These are phyloP conservation scores for Ilyonectria destructans DNA, from an alignment of 2,329 filamentous ascomycete species.

Conservation along the genomic window DNA sequence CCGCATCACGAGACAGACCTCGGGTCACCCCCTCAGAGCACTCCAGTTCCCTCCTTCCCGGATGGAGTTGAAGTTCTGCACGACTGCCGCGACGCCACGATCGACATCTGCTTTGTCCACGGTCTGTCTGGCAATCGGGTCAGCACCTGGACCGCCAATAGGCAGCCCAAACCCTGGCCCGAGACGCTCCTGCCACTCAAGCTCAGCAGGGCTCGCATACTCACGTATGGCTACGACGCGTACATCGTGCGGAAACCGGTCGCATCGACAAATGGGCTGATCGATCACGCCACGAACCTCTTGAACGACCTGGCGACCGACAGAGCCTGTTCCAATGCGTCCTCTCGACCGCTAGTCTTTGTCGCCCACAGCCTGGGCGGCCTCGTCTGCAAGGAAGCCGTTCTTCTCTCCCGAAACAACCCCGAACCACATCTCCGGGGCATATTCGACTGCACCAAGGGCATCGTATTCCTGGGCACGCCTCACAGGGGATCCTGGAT, in stretches of 20 bases:
- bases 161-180: slow-evolving; percentile 53
- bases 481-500: slow-evolving; percentile 56
- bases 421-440: slow-evolving; percentile 49
- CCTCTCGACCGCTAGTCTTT: slow-evolving; percentile 52
- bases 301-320: slow-evolving; percentile 49
- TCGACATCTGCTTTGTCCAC: slow-evolving; percentile 58
- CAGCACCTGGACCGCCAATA: slow-evolving; percentile 56
- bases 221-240: slow-evolving; percentile 61
- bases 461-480: slow-evolving; percentile 58
- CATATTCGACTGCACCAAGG: slow-evolving; percentile 49
- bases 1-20: too few species aligned
- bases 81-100: slow-evolving; percentile 24
- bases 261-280: slow-evolving; percentile 47
- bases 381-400: slow-evolving; percentile 57
- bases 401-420: slow-evolving; percentile 52
- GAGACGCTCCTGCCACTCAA: slow-evolving; percentile 50
- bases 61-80: slow-evolving; percentile 33
- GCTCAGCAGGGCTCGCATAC: slow-evolving; percentile 53
- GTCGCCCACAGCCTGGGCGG: slow-evolving; percentile 59
- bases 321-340: slow-evolving; percentile 36
- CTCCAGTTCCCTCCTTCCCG: slow-evolving; percentile 17
- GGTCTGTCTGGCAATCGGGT: slow-evolving; percentile 59
- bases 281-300: slow-evolving; percentile 52
- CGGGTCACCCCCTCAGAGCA: too few species aligned
- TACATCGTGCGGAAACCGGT: slow-evolving; percentile 41